phyloP scores from a whole-genome alignment of 179 eudicot genomes.

The Sideroxylon spinosum region DNA sequence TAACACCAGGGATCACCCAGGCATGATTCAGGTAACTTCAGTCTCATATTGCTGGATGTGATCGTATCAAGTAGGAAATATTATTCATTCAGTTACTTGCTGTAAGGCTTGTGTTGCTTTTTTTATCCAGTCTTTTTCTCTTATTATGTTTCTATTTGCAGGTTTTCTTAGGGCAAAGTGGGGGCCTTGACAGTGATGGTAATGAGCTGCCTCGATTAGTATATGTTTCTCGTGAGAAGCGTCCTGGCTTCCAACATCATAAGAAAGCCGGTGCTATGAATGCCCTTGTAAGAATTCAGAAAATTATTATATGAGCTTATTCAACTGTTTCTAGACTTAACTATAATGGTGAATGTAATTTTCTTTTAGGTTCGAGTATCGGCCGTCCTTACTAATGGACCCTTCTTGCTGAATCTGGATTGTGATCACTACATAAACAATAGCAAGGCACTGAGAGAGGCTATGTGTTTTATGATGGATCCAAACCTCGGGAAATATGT shows the following conservation, averaged over 20 bases:
- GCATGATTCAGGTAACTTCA: constrained; percentile 77
- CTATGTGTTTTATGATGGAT: constrained; percentile 88
- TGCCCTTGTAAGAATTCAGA: constrained; percentile 48
- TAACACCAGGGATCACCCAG: constrained; percentile 82
- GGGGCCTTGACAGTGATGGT: constrained; percentile 66
- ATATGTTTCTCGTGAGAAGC: constrained; percentile 82
- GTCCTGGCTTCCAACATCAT: constrained; percentile 83
- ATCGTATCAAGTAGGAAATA: not conserved
- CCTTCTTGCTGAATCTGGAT: constrained; percentile 76
- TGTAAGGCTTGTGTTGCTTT: not conserved
- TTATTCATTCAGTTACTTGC: not conserved
- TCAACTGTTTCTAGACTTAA: not conserved
- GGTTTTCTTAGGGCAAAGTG: constrained; percentile 80
- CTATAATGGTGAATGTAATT: not conserved
- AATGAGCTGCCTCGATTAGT: constrained; percentile 76
- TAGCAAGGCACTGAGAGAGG: constrained; percentile 82
- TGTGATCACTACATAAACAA: constrained; percentile 86
- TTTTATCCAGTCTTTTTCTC: not conserved
- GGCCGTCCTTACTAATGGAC: constrained; percentile 80
- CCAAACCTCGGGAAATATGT: constrained; percentile 84
- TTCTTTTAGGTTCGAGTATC: constrained; percentile 69
- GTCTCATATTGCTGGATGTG: not conserved
- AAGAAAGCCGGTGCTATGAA: constrained; percentile 92
- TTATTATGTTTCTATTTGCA: constrained; percentile 18
- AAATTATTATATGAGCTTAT: not conserved